phyloP scores from a whole-genome alignment of 495 filamentous ascomycete genomes.

The Staphylotrichum tortipilum region DNA sequence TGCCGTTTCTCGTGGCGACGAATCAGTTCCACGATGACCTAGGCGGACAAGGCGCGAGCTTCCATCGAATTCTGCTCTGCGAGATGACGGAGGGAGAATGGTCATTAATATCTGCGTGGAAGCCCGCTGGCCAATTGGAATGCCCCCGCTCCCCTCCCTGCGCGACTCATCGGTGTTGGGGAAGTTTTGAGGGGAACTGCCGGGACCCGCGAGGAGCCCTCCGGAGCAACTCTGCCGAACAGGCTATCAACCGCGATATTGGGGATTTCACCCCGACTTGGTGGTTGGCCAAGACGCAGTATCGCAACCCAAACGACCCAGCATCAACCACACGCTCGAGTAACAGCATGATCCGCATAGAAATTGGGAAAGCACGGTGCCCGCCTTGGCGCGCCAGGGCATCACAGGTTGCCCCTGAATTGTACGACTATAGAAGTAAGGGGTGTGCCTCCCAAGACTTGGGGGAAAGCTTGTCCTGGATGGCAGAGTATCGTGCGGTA shows the following conservation, averaged over 20 bases:
- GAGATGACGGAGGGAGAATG: neutral
- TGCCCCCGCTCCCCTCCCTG: neutral
- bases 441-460: no score
- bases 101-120: constrained; percentile 1
- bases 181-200: constrained; percentile 6
- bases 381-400: neutral
- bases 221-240: constrained; percentile 20
- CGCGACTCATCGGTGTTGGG: neutral
- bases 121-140: constrained; percentile 2
- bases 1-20: no score
- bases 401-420: neutral
- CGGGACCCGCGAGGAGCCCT: neutral
- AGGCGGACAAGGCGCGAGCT: no score
- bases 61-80: neutral
- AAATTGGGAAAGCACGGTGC: neutral
- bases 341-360: neutral
- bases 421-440: neutral
- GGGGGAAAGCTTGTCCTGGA: no score
- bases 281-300: constrained; percentile 6
- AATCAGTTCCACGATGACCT: no score
- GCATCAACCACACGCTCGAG: neutral
- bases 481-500: neutral
- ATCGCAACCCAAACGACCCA: neutral
- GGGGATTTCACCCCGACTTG: constrained; percentile 4
- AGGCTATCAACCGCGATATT: constrained; percentile 23